Percentiles rank a stretch among this genome's conserved stretches.
These are phyloP conservation scores for Hypoxylon sp. DNA, from an alignment of 2,329 filamentous ascomycete species.

Conservation along the genomic window DNA sequence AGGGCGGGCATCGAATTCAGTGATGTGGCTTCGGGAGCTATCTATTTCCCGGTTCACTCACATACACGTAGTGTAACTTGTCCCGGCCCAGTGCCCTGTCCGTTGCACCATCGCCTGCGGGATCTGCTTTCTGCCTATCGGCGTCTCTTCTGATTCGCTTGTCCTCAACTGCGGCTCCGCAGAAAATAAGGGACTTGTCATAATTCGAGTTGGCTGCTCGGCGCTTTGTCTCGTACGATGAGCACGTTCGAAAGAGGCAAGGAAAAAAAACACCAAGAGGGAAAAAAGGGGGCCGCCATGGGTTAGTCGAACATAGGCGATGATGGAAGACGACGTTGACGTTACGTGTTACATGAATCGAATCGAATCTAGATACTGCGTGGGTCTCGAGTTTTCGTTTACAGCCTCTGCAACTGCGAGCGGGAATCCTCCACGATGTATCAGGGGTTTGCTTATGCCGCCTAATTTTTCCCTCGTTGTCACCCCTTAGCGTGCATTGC, in stretches of 20 bases:
- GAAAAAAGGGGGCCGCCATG: too few species aligned
- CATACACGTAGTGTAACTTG: slow-evolving; percentile 16
- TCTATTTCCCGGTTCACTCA: slow-evolving; percentile 32
- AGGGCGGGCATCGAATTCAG: slow-evolving; percentile 25
- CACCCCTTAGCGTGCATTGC: slow-evolving; percentile 26
- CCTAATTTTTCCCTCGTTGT: slow-evolving; percentile 13
- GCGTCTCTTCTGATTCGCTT: slow-evolving; percentile 22
- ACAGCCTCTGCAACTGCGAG: slow-evolving; percentile 10
- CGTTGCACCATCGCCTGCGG: slow-evolving; percentile 28
- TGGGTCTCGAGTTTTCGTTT: slow-evolving; percentile 6
- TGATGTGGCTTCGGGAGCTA: slow-evolving; percentile 26
- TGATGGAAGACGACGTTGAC: slow-evolving; percentile 11
- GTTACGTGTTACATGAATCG: too few species aligned
- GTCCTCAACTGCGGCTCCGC: slow-evolving; percentile 29
- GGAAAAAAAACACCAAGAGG: too few species aligned
- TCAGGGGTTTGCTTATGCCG: not conserved
- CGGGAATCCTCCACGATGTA: slow-evolving; percentile 19
- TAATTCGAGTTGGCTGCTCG: slow-evolving; percentile 21
- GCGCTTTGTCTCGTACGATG: slow-evolving; percentile 24
- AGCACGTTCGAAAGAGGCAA: slow-evolving; percentile 4
- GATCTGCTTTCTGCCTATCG: slow-evolving; percentile 27
- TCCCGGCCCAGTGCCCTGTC: slow-evolving; percentile 19
- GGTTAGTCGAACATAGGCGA: too few species aligned
- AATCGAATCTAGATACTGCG: slow-evolving; percentile 25
- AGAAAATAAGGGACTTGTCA: slow-evolving; percentile 30